These are phyloP conservation scores for Tylopilus sp. DNA, from an alignment of 1,284 basidiomycete genomes.

Conservation along the genomic window DNA sequence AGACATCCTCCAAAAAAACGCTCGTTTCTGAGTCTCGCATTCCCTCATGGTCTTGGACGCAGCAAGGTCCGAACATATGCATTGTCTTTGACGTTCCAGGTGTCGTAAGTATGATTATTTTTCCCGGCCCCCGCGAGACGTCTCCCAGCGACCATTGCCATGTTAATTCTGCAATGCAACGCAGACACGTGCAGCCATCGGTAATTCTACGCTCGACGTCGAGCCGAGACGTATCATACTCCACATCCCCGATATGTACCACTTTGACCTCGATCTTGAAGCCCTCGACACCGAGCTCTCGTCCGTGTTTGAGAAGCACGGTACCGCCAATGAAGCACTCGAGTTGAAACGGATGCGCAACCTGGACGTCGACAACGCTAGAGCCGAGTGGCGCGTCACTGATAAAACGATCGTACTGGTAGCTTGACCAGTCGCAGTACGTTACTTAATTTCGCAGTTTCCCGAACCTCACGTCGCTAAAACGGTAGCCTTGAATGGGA, in stretches of 20 bases:
- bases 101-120: slow-evolving; percentile 39
- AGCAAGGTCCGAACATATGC: slow-evolving; percentile 39
- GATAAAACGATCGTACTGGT: slow-evolving; percentile 45
- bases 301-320: slow-evolving; percentile 19
- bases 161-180: slow-evolving; percentile 5
- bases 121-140: slow-evolving; percentile 7
- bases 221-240: slow-evolving; percentile 55
- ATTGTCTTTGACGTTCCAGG: slow-evolving; percentile 50
- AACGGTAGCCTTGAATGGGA: too few relatives aligned
- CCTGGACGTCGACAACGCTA: slow-evolving; percentile 57
- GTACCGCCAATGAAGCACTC: slow-evolving; percentile 32
- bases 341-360: slow-evolving; percentile 52
- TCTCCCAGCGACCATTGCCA: slow-evolving; percentile 8
- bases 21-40: slow-evolving; percentile 13
- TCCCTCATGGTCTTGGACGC: slow-evolving; percentile 49
- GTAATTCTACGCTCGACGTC: slow-evolving; percentile 53
- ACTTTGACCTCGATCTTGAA: slow-evolving; percentile 54
- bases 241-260: slow-evolving; percentile 42
- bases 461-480: too few relatives aligned
- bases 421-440: slow-evolving; percentile 30
- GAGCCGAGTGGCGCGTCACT: slow-evolving; percentile 60
- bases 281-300: slow-evolving; percentile 50
- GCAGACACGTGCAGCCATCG: slow-evolving; percentile 46
- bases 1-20: slow-evolving; percentile 15
- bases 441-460: slow-evolving; percentile 1